A percentile compares a stretch with the other conserved stretches of the same genome.
Evolutionary conservation across 352 stramenopile genomes (phyloP).

Genomic region (Phytophthora sp.): DNA sequence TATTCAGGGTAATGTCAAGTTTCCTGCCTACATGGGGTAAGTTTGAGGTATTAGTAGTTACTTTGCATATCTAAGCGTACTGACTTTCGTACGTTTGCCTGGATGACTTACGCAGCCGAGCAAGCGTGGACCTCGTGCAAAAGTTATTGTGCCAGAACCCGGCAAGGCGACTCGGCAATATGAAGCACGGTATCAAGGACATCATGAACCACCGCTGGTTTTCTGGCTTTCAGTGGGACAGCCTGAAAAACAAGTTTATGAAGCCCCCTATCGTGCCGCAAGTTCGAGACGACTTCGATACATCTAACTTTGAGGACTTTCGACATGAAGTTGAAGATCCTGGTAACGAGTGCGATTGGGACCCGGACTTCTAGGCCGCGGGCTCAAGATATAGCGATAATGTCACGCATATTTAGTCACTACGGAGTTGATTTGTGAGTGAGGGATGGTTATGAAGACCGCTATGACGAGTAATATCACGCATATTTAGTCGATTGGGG

Average conservation of each 20-base stretch:
- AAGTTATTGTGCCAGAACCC: constrained; percentile 87
- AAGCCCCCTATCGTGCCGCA: constrained; percentile 78
- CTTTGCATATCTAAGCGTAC: neutral
- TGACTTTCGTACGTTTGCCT: neutral
- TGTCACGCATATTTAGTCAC: constrained; percentile 23
- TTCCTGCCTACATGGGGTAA: constrained; percentile 82
- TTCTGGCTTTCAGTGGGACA: constrained; percentile 70
- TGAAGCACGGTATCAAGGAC: constrained; percentile 86
- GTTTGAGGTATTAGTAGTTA: constrained; percentile 6
- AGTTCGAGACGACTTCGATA: constrained; percentile 77
- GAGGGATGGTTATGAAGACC: neutral
- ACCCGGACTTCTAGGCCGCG: constrained; percentile 66
- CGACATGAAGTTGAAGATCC: constrained; percentile 69
- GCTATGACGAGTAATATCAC: neutral
- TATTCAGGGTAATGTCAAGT: constrained; percentile 88
- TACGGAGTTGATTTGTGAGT: neutral
- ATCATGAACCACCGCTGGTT: constrained; percentile 90
- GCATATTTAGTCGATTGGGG: neutral
- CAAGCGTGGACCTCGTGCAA: constrained; percentile 86
- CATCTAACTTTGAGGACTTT: constrained; percentile 86
- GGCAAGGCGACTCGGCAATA: constrained; percentile 75
- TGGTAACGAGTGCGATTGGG: constrained; percentile 69
- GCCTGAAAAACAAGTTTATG: constrained; percentile 60
- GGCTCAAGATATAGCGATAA: constrained; percentile 17
- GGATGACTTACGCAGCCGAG: constrained; percentile 39